These are phyloP conservation scores for Polychaeton citri DNA, from an alignment of 2,329 filamentous ascomycete genomes.

Conservation along the genomic window DNA sequence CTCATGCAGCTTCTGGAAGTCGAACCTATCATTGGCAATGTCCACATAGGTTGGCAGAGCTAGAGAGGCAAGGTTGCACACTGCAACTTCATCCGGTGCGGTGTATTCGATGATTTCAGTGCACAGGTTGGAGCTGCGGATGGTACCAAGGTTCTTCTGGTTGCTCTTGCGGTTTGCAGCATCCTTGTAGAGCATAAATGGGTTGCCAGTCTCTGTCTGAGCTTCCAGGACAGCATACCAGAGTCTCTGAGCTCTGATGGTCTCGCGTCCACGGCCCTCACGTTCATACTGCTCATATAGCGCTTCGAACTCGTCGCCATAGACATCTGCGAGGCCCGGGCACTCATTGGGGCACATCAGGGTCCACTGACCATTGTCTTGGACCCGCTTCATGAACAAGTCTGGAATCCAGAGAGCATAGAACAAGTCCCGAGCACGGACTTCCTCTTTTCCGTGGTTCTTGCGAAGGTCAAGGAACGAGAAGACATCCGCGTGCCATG, in stretches of 20 bases:
- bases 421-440: slow-evolving; percentile 93
- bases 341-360: slow-evolving; percentile 97
- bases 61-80: slow-evolving; percentile 93
- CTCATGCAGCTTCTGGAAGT: slow-evolving; percentile 95
- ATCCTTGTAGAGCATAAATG: slow-evolving; percentile 99
- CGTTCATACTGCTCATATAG: slow-evolving; percentile 84
- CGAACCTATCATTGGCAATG: slow-evolving; percentile 68
- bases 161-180: slow-evolving; percentile 98
- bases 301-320: slow-evolving; percentile 92
- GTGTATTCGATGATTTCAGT: slow-evolving; percentile 98
- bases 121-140: slow-evolving; percentile 96
- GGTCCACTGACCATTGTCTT: slow-evolving; percentile 93
- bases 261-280: slow-evolving; percentile 77
- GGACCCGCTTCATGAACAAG: slow-evolving; percentile 98
- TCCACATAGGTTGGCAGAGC: slow-evolving; percentile 87
- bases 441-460: slow-evolving; percentile 98
- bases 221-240: slow-evolving; percentile 98
- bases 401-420: slow-evolving; percentile 97
- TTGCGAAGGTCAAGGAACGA: slow-evolving; percentile 96
- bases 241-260: slow-evolving; percentile 93
- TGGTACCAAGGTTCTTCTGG: slow-evolving; percentile 98
- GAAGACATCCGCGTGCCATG: slow-evolving; percentile 96
- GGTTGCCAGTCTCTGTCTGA: slow-evolving; percentile 97
- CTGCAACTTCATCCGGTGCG: slow-evolving; percentile 93
- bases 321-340: slow-evolving; percentile 86